phyloP scores from a whole-genome alignment of 1,284 basidiomycete genomes.

The Agroathelia rolfsii region DNA sequence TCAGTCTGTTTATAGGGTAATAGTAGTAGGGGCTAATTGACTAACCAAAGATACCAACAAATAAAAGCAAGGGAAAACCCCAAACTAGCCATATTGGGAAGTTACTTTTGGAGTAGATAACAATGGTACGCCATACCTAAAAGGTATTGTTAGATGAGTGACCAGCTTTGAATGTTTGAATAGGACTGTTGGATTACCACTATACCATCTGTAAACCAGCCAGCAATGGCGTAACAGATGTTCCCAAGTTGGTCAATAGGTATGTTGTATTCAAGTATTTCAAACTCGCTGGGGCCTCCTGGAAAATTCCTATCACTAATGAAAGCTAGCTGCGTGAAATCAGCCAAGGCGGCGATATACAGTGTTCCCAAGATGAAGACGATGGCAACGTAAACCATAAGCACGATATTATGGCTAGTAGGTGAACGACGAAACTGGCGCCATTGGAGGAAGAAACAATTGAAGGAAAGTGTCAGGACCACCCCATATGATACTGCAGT shows the following conservation, averaged over 20 bases:
- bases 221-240: slow-evolving; percentile 16
- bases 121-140: slow-evolving; percentile 21
- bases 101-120: slow-evolving; percentile 14
- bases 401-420: slow-evolving; percentile 1
- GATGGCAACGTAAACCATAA: slow-evolving; percentile 8
- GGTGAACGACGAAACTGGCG: slow-evolving; percentile 2
- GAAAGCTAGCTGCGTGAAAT: slow-evolving; percentile 12
- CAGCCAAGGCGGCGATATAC: slow-evolving; percentile 11
- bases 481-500: slow-evolving; percentile 20
- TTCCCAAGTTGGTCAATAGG: slow-evolving; percentile 20
- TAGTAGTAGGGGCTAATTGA: too few relatives aligned
- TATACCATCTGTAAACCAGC: slow-evolving; percentile 21
- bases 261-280: slow-evolving; percentile 14
- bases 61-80: too few relatives aligned
- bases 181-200: slow-evolving; percentile 14
- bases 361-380: slow-evolving; percentile 13
- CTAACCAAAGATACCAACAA: too few relatives aligned
- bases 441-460: slow-evolving; percentile 22
- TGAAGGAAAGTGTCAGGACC: slow-evolving; percentile 17
- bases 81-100: too few relatives aligned
- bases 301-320: slow-evolving; percentile 16
- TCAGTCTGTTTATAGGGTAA: too few relatives aligned
- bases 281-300: slow-evolving; percentile 20
- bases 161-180: neutral
- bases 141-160: neutral